Evolutionary conservation across 306 rosid species (phyloP).

Genomic region (Quercus rubra): DNA sequence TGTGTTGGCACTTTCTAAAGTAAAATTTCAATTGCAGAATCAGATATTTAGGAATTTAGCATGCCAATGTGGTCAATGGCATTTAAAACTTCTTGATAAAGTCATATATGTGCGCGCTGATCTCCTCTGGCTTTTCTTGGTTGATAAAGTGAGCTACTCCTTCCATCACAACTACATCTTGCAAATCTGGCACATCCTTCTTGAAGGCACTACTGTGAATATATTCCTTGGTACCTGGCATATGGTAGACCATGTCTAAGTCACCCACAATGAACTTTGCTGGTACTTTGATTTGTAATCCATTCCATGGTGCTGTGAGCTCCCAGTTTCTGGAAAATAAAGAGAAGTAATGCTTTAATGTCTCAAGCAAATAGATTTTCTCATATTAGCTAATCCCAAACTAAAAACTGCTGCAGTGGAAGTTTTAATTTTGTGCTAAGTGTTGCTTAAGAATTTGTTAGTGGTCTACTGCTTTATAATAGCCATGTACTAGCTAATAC

Average conservation of each 20-base stretch:
- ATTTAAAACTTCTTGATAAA: slow-evolving; percentile 61
- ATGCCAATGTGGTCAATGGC: background rate
- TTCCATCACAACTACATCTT: slow-evolving; percentile 56
- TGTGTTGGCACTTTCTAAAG: too few relatives aligned
- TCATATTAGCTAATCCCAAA: background rate
- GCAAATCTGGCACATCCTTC: slow-evolving; percentile 49
- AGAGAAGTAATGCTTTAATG: slow-evolving; percentile 1
- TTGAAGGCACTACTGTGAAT: slow-evolving; percentile 50
- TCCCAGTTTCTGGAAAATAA: slow-evolving; percentile 65
- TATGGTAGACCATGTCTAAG: slow-evolving; percentile 46
- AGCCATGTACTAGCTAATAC: too few relatives aligned
- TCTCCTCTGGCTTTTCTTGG: slow-evolving; percentile 60
- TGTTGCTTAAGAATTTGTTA: too few relatives aligned
- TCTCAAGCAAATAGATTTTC: background rate
- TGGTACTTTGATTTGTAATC: slow-evolving; percentile 58
- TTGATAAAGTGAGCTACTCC: slow-evolving; percentile 60
- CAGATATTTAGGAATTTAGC: background rate
- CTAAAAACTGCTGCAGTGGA: background rate
- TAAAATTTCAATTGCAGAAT: background rate
- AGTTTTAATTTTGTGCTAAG: background rate
- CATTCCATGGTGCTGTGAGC: slow-evolving; percentile 65
- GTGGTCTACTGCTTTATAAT: background rate
- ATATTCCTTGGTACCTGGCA: slow-evolving; percentile 53
- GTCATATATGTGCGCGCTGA: slow-evolving; percentile 45
- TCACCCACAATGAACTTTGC: slow-evolving; percentile 63